These are phyloP conservation scores for Naematelia aurantialba DNA, from an alignment of 768 basidiomycete species.

Conservation along the genomic window DNA sequence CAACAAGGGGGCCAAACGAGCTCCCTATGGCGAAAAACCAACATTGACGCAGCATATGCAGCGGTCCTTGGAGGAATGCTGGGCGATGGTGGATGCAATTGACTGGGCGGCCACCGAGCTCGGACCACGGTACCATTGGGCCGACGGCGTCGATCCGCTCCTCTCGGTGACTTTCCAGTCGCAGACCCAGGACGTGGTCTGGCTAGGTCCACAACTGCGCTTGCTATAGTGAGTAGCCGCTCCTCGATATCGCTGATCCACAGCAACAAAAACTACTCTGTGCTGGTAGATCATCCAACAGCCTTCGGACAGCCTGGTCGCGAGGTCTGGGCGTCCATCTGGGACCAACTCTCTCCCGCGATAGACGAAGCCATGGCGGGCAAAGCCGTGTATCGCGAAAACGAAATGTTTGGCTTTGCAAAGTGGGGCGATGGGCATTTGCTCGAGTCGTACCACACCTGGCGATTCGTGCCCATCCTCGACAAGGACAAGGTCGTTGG, in stretches of 20 bases:
- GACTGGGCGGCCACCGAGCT: slow-evolving; percentile 37
- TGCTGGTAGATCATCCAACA: slow-evolving; percentile 28
- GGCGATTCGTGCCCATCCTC: slow-evolving; percentile 37
- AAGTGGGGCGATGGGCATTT: slow-evolving; percentile 18
- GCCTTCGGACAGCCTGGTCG: slow-evolving; percentile 26
- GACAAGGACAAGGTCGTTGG: slow-evolving; percentile 26
- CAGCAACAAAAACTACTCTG: slow-evolving; percentile 33
- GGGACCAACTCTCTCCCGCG: slow-evolving; percentile 27
- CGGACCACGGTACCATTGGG: slow-evolving; percentile 31
- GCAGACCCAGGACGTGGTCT: slow-evolving; percentile 23
- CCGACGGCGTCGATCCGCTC: slow-evolving; percentile 26
- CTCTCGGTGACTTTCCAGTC: slow-evolving; percentile 32
- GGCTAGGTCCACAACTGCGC: slow-evolving; percentile 36
- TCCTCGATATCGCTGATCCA: not conserved
- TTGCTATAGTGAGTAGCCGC: slow-evolving; percentile 30
- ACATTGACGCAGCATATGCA: slow-evolving; percentile 1
- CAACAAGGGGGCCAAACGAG: not conserved
- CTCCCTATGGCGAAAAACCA: not conserved
- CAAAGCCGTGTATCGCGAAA: slow-evolving; percentile 20
- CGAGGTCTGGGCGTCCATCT: slow-evolving; percentile 30
- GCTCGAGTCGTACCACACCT: slow-evolving; percentile 34
- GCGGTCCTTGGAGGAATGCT: slow-evolving; percentile 19
- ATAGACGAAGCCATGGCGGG: slow-evolving; percentile 15
- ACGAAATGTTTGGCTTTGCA: slow-evolving; percentile 26
- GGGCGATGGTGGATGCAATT: slow-evolving; percentile 22